These are phyloP conservation scores for Phytophthora brassicae DNA, from an alignment of 352 stramenopile genomes.

Conservation along the genomic window DNA sequence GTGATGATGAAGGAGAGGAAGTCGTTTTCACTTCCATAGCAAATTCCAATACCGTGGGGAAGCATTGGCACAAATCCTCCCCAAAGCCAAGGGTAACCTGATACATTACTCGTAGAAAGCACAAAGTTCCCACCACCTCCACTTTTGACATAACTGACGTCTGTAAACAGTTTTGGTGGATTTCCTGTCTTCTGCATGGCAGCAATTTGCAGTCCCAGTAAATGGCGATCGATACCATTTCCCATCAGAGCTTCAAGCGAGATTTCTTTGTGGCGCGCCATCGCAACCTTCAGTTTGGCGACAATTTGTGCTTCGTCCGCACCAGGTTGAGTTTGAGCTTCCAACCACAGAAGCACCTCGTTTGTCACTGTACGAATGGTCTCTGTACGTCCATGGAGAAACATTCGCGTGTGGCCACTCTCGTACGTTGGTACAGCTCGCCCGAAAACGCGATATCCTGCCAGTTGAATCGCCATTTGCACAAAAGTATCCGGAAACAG, in stretches of 20 bases:
- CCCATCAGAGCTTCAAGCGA: slow-evolving; percentile 69
- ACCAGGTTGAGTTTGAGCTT: slow-evolving; percentile 39
- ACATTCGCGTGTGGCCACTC: slow-evolving; percentile 92
- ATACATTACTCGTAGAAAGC: slow-evolving; percentile 95
- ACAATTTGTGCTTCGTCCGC: slow-evolving; percentile 43
- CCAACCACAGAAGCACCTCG: slow-evolving; percentile 80
- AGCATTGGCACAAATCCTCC: slow-evolving; percentile 92
- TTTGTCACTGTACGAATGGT: slow-evolving; percentile 78
- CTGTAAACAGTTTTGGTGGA: slow-evolving; percentile 78
- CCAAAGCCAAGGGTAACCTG: slow-evolving; percentile 94
- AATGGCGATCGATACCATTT: slow-evolving; percentile 89
- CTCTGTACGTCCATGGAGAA: slow-evolving; percentile 92
- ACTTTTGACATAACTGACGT: slow-evolving; percentile 79
- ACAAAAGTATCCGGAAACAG: slow-evolving; percentile 94
- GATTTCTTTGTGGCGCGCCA: slow-evolving; percentile 86
- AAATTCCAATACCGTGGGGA: slow-evolving; percentile 91
- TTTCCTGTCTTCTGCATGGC: slow-evolving; percentile 70
- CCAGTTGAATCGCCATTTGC: slow-evolving; percentile 94
- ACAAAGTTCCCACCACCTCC: slow-evolving; percentile 90
- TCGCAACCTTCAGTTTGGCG: slow-evolving; percentile 76
- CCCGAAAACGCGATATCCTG: slow-evolving; percentile 87
- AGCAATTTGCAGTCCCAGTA: slow-evolving; percentile 91
- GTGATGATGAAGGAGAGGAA: slow-evolving; percentile 93
- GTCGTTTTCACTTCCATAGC: slow-evolving; percentile 91
- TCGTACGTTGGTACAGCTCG: slow-evolving; percentile 93